These are phyloP conservation scores for Lachnum nothofagi DNA, from an alignment of 2,329 filamentous ascomycete genomes.

Conservation along the genomic window DNA sequence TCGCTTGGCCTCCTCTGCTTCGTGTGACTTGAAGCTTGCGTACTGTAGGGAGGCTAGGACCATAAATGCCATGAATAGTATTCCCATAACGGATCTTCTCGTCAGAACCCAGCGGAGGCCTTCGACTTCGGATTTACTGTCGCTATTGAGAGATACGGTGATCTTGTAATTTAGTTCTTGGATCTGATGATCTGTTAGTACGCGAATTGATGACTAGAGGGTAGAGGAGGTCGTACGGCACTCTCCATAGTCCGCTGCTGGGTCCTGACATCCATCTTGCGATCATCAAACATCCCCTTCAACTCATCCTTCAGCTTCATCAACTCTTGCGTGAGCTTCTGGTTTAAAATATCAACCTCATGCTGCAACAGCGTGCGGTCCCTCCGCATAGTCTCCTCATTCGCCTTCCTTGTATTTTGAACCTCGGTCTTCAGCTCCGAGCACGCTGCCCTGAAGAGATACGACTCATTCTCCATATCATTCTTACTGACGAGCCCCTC, in stretches of 20 bases:
- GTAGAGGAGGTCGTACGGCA: slow-evolving; percentile 49
- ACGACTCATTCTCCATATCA: slow-evolving; percentile 90
- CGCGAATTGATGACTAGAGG: not conserved
- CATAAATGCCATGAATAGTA: slow-evolving; percentile 60
- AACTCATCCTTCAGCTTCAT: slow-evolving; percentile 79
- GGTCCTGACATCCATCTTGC: slow-evolving; percentile 84
- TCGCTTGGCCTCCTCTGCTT: slow-evolving; percentile 28
- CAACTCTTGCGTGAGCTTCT: slow-evolving; percentile 79
- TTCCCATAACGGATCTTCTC: slow-evolving; percentile 57
- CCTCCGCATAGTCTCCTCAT: slow-evolving; percentile 75
- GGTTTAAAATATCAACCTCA: slow-evolving; percentile 86
- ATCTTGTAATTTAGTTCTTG: slow-evolving; percentile 97
- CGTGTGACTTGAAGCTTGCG: slow-evolving; percentile 45
- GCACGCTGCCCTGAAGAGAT: slow-evolving; percentile 90
- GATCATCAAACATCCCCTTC: slow-evolving; percentile 94
- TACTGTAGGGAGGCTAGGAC: slow-evolving; percentile 57
- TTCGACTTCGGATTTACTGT: slow-evolving; percentile 88
- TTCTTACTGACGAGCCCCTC: slow-evolving; percentile 79
- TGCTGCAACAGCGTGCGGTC: slow-evolving; percentile 84
- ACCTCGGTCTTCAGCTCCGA: slow-evolving; percentile 87
- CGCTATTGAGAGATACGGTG: slow-evolving; percentile 80
- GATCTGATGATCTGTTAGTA: slow-evolving; percentile 47
- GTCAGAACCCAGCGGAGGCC: slow-evolving; percentile 81
- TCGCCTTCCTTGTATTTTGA: slow-evolving; percentile 66
- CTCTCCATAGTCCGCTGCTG: slow-evolving; percentile 83